phyloP scores from a whole-genome alignment of 2,329 filamentous ascomycete genomes.

The Shiraia sp. region DNA sequence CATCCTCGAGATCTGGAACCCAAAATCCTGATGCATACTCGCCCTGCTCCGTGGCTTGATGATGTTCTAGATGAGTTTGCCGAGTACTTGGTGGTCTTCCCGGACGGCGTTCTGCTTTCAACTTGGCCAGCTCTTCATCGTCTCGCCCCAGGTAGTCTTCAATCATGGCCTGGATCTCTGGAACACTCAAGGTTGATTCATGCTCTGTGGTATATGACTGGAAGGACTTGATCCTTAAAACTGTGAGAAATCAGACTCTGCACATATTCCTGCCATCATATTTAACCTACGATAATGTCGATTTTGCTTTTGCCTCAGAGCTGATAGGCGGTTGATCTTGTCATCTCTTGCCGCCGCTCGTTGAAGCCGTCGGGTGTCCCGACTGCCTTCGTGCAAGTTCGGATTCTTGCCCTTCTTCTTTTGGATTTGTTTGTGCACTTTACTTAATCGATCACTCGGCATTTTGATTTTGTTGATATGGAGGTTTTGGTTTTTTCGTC shows the following conservation, averaged over 20 bases:
- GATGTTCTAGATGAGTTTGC: conserved; percentile 76
- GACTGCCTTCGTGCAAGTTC: conserved; percentile 82
- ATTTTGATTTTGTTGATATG: conserved; percentile 20
- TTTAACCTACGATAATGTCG: conserved; percentile 67
- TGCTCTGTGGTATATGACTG: conserved; percentile 65
- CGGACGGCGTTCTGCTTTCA: conserved; percentile 72
- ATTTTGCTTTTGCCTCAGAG: conserved; percentile 73
- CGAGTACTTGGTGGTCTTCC: conserved; percentile 77
- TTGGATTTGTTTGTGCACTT: conserved; percentile 84
- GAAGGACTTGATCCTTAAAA: conserved; percentile 72
- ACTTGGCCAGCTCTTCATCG: conserved; percentile 68
- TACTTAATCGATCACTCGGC: conserved; percentile 66
- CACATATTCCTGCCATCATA: background rate
- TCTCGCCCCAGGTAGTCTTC: conserved; percentile 60
- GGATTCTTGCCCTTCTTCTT: conserved; percentile 82
- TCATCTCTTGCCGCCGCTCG: conserved; percentile 80
- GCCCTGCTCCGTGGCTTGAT: conserved; percentile 70
- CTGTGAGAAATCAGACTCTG: conserved; percentile 44
- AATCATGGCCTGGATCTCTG: conserved; percentile 59
- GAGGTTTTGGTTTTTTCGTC: conserved; percentile 8
- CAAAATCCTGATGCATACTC: conserved; percentile 86
- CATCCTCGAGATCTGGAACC: conserved; percentile 76
- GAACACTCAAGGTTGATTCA: conserved; percentile 50
- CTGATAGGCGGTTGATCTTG: conserved; percentile 72
- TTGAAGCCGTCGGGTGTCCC: conserved; percentile 81